Evolutionary conservation across 2,329 filamentous ascomycete genomes (phyloP).

Genomic region (Pseudopithomyces maydicus): DNA sequence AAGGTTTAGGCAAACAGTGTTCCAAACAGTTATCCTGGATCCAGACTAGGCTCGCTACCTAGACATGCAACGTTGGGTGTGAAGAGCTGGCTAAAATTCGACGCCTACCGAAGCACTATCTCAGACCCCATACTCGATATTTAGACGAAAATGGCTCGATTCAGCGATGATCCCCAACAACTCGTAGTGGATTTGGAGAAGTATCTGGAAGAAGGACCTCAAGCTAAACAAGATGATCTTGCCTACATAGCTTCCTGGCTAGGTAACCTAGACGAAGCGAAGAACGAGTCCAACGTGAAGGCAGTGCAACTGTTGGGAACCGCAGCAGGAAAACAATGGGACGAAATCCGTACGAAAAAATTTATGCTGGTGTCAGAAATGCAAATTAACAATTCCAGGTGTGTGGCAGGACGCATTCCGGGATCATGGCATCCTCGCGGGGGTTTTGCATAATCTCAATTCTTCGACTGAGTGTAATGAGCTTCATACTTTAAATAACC

Average conservation of each 20-base stretch:
- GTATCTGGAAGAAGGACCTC: constrained; percentile 17
- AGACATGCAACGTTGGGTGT: background rate
- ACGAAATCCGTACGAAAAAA: constrained; percentile 25
- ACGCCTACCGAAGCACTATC: background rate
- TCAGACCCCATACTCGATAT: background rate
- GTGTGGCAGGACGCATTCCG: constrained; percentile 36
- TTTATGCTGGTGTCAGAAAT: background rate
- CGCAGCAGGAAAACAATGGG: constrained; percentile 31
- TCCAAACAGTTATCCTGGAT: background rate
- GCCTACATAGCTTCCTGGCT: constrained; percentile 21
- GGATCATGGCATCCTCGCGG: constrained; percentile 33
- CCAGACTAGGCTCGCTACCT: background rate
- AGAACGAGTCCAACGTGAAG: constrained; percentile 19
- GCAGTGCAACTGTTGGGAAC: constrained; percentile 36
- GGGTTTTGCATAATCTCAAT: constrained; percentile 32
- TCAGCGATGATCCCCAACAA: constrained; percentile 21
- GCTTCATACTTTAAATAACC: constrained; percentile 30
- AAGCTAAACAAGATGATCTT: constrained; percentile 20
- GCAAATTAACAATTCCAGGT: constrained; percentile 34
- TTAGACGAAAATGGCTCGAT: constrained; percentile 19
- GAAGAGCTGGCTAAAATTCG: background rate
- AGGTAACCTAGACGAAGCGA: constrained; percentile 12
- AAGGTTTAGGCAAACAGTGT: constrained; percentile 2
- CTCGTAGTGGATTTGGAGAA: constrained; percentile 22
- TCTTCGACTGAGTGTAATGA: constrained; percentile 10